phyloP scores from a whole-genome alignment of 1,284 basidiomycete genomes.

The Exobasidium rhododendri region DNA sequence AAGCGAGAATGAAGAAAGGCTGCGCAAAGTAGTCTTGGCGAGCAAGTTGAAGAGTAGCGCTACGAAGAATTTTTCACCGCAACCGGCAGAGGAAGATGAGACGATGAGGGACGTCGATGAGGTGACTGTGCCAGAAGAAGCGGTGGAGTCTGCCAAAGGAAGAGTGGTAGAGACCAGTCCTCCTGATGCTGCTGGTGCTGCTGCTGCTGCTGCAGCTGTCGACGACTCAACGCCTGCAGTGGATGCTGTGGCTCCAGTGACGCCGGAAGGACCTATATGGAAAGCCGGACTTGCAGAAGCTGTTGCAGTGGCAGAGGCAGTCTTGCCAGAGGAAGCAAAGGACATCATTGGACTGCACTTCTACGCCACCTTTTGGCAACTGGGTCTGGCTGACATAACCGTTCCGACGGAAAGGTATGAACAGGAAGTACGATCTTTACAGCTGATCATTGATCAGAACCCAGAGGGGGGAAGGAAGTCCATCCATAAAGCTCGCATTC shows the following conservation, averaged over 20 bases:
- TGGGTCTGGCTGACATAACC: conserved; percentile 44
- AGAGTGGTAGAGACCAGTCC: not conserved
- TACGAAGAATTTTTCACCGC: not conserved
- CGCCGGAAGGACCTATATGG: conserved; percentile 27
- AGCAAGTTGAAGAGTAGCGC: conserved; percentile 25
- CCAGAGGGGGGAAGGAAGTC: conserved; percentile 16
- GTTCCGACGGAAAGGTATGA: conserved; percentile 54
- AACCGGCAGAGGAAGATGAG: conserved; percentile 2
- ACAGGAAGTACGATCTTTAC: conserved; percentile 42
- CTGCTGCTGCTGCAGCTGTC: not conserved
- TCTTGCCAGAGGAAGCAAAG: conserved; percentile 31
- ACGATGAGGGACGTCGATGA: not conserved
- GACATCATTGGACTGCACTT: conserved; percentile 39
- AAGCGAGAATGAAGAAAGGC: conserved; percentile 26
- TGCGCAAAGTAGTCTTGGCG: conserved; percentile 34
- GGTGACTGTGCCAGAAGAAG: conserved; percentile 1
- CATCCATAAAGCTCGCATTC: conserved; percentile 33
- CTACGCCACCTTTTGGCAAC: conserved; percentile 54
- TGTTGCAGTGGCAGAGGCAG: conserved; percentile 27
- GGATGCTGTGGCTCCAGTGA: not conserved
- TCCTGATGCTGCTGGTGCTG: not conserved
- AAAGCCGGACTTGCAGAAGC: conserved; percentile 41
- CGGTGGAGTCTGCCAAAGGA: not conserved
- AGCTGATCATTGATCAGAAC: conserved; percentile 23
- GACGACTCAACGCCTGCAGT: not conserved